Evolutionary conservation across 805 yeast genomes (phyloP).

Genomic region (Candida golubevii): DNA sequence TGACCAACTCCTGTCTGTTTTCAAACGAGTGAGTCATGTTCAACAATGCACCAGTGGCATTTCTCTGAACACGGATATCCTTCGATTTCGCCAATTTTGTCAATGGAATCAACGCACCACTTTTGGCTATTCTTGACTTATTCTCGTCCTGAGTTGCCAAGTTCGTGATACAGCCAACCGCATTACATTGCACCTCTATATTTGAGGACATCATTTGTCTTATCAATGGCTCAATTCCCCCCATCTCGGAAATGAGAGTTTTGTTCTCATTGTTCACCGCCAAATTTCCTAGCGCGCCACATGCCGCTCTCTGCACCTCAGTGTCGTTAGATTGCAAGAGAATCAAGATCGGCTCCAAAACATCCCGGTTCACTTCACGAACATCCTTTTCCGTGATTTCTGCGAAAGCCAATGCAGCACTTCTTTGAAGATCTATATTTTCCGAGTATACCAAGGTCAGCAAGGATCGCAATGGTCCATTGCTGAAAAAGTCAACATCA

Average conservation of each 20-base stretch:
- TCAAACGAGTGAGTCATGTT: constrained; percentile 98
- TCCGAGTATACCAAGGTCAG: constrained; percentile 93
- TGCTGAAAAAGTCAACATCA: constrained; percentile 84
- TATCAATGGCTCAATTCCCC: constrained; percentile 92
- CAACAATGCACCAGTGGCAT: constrained; percentile 95
- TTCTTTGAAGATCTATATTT: constrained; percentile 88
- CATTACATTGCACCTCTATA: constrained; percentile 98
- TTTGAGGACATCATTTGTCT: constrained; percentile 97
- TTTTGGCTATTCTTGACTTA: constrained; percentile 90
- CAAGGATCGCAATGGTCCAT: constrained; percentile 83
- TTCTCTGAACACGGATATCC: constrained; percentile 94
- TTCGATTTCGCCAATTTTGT: constrained; percentile 91
- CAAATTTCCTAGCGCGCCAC: constrained; percentile 96
- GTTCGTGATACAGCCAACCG: constrained; percentile 98
- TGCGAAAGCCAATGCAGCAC: constrained; percentile 97
- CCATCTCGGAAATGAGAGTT: constrained; percentile 92
- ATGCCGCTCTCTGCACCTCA: constrained; percentile 97
- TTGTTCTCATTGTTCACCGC: constrained; percentile 97
- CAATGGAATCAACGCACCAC: constrained; percentile 92
- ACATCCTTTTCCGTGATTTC: constrained; percentile 97
- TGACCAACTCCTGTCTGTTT: constrained; percentile 92
- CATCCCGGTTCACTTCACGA: constrained; percentile 84
- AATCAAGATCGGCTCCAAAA: constrained; percentile 87
- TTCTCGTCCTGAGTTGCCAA: constrained; percentile 97
- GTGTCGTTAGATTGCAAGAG: constrained; percentile 82